A percentile compares a stretch with the other conserved stretches of the same genome.
These are phyloP conservation scores for Polytrichum commune DNA, from an alignment of 225 moss, liverwort and hornwort genomes.

Conservation along the genomic window DNA sequence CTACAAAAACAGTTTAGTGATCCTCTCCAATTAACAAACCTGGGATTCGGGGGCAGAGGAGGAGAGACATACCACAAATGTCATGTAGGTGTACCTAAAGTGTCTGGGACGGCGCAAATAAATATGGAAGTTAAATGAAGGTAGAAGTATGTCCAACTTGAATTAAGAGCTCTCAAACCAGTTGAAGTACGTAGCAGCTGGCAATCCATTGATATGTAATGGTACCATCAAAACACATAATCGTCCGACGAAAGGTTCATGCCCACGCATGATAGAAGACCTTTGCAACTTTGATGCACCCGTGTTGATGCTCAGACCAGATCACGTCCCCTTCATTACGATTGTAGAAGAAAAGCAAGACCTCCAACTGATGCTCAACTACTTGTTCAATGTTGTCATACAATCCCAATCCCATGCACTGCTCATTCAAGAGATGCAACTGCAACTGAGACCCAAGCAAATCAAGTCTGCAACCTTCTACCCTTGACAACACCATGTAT, in stretches of 20 bases:
- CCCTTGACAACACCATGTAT: conserved; percentile 33
- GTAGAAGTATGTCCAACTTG: conserved; percentile 53
- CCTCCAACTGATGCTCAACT: conserved; percentile 55
- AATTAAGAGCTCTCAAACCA: conserved; percentile 44
- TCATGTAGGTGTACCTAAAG: conserved; percentile 35
- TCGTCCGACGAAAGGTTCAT: conserved; percentile 47
- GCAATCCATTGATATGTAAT: conserved; percentile 36
- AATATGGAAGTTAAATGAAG: conserved; percentile 36
- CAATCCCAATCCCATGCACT: conserved; percentile 41
- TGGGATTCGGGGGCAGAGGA: conserved; percentile 24
- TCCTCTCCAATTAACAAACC: conserved; percentile 41
- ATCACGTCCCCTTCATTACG: conserved; percentile 43
- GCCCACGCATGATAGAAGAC: conserved; percentile 44
- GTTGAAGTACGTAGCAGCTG: conserved; percentile 46
- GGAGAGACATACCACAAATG: conserved; percentile 56
- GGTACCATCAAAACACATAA: conserved; percentile 38
- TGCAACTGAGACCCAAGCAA: conserved; percentile 47
- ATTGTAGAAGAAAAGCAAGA: conserved; percentile 26
- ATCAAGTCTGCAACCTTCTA: conserved; percentile 52
- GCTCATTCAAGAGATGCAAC: conserved; percentile 55
- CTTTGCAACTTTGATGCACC: conserved; percentile 35
- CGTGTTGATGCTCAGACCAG: conserved; percentile 46
- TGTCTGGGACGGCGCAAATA: conserved; percentile 47
- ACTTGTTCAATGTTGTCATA: conserved; percentile 48
- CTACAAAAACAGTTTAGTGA: conserved; percentile 12